Percentiles rank a stretch among this genome's conserved stretches.
phyloP scores from a whole-genome alignment of 2,329 filamentous ascomycete species.

The Alternaria infectoria region DNA sequence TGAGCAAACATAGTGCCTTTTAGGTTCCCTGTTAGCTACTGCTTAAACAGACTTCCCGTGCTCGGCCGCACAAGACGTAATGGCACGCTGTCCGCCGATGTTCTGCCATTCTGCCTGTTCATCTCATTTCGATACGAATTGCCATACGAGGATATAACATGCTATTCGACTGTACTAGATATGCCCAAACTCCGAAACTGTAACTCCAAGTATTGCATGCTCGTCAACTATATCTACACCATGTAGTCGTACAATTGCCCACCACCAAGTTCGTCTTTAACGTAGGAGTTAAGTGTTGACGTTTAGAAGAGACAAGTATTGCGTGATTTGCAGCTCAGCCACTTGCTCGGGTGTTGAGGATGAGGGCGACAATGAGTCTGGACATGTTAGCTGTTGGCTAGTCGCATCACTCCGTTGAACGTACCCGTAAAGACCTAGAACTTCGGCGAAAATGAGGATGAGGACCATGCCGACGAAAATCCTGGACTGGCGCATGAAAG shows the following conservation, averaged over 20 bases:
- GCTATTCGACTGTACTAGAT: constrained; percentile 1
- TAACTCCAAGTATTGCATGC: constrained; percentile 23
- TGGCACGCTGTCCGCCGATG: neutral
- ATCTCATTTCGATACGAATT: neutral
- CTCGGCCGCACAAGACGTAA: neutral
- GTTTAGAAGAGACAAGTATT: neutral
- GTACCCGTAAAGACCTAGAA: constrained; percentile 94
- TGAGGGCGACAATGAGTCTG: constrained; percentile 89
- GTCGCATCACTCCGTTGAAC: constrained; percentile 34
- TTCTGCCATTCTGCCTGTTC: neutral
- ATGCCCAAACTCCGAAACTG: constrained; percentile 25
- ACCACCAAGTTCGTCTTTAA: neutral
- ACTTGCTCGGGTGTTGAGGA: constrained; percentile 86
- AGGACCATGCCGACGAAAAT: constrained; percentile 99
- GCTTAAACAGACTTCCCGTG: neutral
- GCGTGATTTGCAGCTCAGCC: constrained; percentile 47
- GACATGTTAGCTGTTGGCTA: constrained; percentile 15
- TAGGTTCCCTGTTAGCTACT: neutral
- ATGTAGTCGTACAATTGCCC: constrained; percentile 38
- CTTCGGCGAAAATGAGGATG: constrained; percentile 98
- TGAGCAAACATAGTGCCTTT: neutral
- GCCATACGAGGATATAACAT: neutral
- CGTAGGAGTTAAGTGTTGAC: neutral
- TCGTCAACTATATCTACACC: constrained; percentile 27
- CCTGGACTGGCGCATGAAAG: constrained; percentile 94